Base-by-base conservation (phyloP, 1,284 basidiomycete species). In the Malassezia furfur region DNA sequence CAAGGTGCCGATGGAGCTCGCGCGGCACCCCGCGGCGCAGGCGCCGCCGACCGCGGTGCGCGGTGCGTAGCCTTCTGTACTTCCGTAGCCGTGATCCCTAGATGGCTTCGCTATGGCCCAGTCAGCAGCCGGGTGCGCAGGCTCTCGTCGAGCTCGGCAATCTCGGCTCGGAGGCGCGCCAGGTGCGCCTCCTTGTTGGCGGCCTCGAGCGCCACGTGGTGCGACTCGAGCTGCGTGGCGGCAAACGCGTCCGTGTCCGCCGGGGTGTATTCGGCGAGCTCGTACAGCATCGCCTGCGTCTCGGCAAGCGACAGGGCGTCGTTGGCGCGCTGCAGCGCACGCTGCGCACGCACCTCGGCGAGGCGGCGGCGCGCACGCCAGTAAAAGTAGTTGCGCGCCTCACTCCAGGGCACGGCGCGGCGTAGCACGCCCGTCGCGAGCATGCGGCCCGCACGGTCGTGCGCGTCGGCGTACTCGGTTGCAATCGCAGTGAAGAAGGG, bases 381-480 rank as follows among this genome's bases (percentile, higher is more conserved):
- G 80, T 96, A 98, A 82, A 99, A 96, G 76, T 86, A 83, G 61
- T 67, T 64, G 61, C 93, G 85, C 45, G 91, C 84, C 61, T 89
- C 82, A 75, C 86, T 85, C 74, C 74, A 76, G 10, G 64, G 58
- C 82, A 83, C 31, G 83, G 81, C 70, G 82, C 86, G 41, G 86
- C 91, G 72, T 86, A 94, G 74, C 28, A 76, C 76, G 17, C 90
- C 91, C 78, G 96, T 96, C 28, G 91, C 91, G 78, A 94, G 88
- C 93, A 98, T 96, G 59, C 93, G 88, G 57, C 91, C 91, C 41
- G 85, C 82, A 54, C 90, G 87, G 78, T 91, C 93, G 75, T 96
- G 94, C 62, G 96, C 84, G 77, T 99, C 94, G 46, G 91, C 93
- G 72, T 96, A 98, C 48, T 94, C 81, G 61, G 94, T 78, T 22